Base-by-base conservation (phyloP, 192 early-diverging fungal species). In the Umbelopsis sp. region DNA sequence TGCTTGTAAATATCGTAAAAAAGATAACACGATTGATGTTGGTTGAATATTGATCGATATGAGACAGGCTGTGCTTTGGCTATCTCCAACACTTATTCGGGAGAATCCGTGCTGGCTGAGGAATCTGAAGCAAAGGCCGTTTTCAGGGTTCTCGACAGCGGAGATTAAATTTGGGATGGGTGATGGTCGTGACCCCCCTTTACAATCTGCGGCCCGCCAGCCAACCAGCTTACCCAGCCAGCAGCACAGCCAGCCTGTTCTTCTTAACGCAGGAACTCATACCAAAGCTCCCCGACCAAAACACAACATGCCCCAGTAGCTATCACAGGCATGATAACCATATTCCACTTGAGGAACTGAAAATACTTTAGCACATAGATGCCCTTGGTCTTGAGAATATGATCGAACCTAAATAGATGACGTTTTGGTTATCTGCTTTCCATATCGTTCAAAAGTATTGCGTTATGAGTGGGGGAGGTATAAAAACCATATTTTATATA, bases 321-420 rank as follows among this genome's bases (percentile, higher is more conserved):
- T 4, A 92, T 71, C 16, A 83, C 41, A 2, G 89, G 89, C 69
- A 88, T 83, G 9, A 90, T 79, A 12, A 77, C 64, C 64, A 89
- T 64, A 71, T 89, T 89, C 84, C 84, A 88, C 48, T 53, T 77
- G 22, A 91, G 77, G 64, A 92, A 92, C 10, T 70, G 67, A 50
- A 77, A 74, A 53, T 88, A 88, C 0, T 74, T 80, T 10, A 87
- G 46, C 15, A 77, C 71, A 18, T 72, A 64, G 4, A 81, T 74
- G 12, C 74, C 79, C 71, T 86, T 86, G 49, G 74, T 84, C 67
- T 80, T 81, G 48, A 88, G 69, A 23, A 88, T 83, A 13, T 81
- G 80, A 64, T 82, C 85, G 74, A 82, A 88, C 76, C 76, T 78
- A 21, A 44, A 49, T 49, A 49, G 13, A 58, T 44, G 23, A 37